Conservation (phyloP, 2,329 filamentous ascomycete genomes). For the Chaetomiaceae sp. region DNA sequence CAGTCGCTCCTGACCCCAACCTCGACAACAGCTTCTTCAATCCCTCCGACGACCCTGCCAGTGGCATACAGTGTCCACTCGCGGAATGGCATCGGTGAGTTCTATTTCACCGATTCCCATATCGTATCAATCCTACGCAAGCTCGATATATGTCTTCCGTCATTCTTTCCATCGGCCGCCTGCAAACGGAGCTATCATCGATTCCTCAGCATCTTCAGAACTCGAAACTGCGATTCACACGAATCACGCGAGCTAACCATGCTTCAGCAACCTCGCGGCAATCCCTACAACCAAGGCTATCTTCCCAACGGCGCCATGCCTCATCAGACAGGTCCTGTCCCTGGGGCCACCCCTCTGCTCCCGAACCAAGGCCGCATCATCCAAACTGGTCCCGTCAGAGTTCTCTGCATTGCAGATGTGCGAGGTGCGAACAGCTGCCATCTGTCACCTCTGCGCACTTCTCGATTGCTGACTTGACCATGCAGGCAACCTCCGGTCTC, state of each 20-base stretch:
- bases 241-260: slow-evolving; percentile 4
- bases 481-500: slow-evolving; percentile 84
- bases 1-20: slow-evolving; percentile 4
- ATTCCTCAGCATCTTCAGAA: background rate
- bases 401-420: slow-evolving; percentile 68
- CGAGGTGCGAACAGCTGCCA: slow-evolving; percentile 49
- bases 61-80: slow-evolving; percentile 3
- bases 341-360: slow-evolving; percentile 60
- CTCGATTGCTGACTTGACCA: slow-evolving; percentile 11
- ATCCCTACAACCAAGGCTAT: slow-evolving; percentile 51
- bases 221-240: background rate
- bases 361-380: slow-evolving; percentile 65
- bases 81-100: slow-evolving; percentile 29
- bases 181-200: background rate
- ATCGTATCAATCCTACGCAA: slow-evolving; percentile 14
- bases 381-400: slow-evolving; percentile 61
- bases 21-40: slow-evolving; percentile 1
- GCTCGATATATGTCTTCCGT: slow-evolving; percentile 15
- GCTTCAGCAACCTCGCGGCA: slow-evolving; percentile 35
- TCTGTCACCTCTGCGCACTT: slow-evolving; percentile 1
- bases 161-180: background rate
- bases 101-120: slow-evolving; percentile 11
- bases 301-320: slow-evolving; percentile 58
- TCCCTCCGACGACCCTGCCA: background rate
- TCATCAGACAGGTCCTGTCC: slow-evolving; percentile 42